Evolutionary conservation across 2,329 filamentous ascomycete species (phyloP).

Genomic region (Lecanosticta acicola): DNA sequence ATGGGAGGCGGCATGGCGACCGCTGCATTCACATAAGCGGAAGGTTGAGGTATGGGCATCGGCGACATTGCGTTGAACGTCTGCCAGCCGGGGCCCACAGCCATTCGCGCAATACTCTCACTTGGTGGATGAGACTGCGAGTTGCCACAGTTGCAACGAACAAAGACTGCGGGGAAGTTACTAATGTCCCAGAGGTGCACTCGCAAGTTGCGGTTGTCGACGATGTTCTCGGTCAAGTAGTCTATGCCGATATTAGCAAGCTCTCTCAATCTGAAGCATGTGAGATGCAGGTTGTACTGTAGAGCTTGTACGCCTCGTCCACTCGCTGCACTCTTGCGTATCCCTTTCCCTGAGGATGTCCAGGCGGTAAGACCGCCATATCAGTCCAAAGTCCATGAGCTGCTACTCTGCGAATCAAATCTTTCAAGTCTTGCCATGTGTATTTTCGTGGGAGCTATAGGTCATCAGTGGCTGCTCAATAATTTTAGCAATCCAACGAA

Average conservation of each 20-base stretch:
- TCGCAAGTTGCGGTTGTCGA: conserved; percentile 19
- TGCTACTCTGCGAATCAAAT: conserved; percentile 25
- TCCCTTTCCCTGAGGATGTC: conserved; percentile 21
- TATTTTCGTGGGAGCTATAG: conserved; percentile 25
- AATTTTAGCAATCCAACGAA: conserved; percentile 6
- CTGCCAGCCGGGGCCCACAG: conserved; percentile 18
- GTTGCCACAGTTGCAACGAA: conserved; percentile 23
- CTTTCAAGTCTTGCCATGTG: conserved; percentile 32
- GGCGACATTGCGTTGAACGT: conserved; percentile 11
- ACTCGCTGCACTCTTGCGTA: conserved; percentile 21
- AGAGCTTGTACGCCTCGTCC: conserved; percentile 26
- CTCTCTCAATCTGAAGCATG: background rate
- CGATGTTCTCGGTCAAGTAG: conserved; percentile 21
- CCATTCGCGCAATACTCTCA: conserved; percentile 15
- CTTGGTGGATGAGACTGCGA: conserved; percentile 9
- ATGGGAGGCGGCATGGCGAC: conserved; percentile 1
- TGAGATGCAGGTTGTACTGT: conserved; percentile 20
- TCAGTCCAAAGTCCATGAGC: conserved; percentile 29
- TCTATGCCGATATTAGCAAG: conserved; percentile 16
- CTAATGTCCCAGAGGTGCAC: conserved; percentile 30
- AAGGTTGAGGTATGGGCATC: conserved; percentile 2
- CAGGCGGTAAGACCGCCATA: conserved; percentile 21
- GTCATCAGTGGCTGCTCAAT: background rate
- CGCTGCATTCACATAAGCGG: conserved; percentile 2
- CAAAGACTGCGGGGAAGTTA: conserved; percentile 10